Conservation (phyloP, 2,329 filamentous ascomycete species). For the Epichloe brachyelytri region DNA sequence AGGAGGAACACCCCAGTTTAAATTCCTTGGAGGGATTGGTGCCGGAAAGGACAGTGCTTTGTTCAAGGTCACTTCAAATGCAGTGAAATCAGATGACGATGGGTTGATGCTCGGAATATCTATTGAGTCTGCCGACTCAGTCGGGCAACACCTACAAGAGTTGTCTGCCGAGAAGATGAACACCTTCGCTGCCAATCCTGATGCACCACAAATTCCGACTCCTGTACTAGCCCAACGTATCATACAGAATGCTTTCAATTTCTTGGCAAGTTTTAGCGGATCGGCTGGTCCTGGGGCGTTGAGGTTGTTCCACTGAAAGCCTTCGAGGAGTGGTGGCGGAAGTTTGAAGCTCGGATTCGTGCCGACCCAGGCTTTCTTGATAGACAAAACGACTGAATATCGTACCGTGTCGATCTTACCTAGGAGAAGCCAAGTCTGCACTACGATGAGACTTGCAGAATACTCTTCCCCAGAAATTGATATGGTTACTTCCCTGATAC, state of each 20-base stretch:
- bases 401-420: background rate
- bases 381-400: constrained; percentile 27
- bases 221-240: constrained; percentile 80
- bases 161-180: constrained; percentile 27
- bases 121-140: constrained; percentile 61
- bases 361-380: constrained; percentile 84
- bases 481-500: too few relatives aligned
- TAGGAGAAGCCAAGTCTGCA: background rate
- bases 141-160: constrained; percentile 55
- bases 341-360: constrained; percentile 81
- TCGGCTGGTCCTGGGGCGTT: constrained; percentile 47
- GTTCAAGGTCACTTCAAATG: constrained; percentile 53
- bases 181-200: background rate
- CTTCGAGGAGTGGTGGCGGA: constrained; percentile 96
- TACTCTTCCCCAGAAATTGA: too few relatives aligned
- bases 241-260: constrained; percentile 96
- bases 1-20: constrained; percentile 47
- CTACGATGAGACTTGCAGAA: too few relatives aligned
- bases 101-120: constrained; percentile 70
- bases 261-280: constrained; percentile 74
- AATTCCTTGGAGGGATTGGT: constrained; percentile 78
- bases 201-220: constrained; percentile 41
- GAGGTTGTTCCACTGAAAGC: constrained; percentile 90
- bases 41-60: constrained; percentile 85
- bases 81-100: constrained; percentile 14